Evolutionary conservation across 768 basidiomycete genomes (phyloP).

Genomic region (Auricularia cornea): DNA sequence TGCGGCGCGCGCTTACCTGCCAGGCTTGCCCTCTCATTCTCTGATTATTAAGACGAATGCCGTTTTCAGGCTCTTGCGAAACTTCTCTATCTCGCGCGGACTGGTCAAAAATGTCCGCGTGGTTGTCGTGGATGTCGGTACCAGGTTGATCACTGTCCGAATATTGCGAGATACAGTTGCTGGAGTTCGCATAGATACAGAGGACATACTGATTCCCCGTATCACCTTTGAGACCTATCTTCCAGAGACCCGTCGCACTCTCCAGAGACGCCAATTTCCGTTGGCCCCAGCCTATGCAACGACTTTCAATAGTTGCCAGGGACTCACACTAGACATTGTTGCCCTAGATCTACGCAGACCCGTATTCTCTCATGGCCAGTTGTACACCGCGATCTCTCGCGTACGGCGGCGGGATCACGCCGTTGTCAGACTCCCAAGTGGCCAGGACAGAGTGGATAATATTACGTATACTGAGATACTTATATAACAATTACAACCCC

Average conservation of each 20-base stretch:
- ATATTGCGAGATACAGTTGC: slow-evolving; percentile 12
- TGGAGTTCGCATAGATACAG: slow-evolving; percentile 8
- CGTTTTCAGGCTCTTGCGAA: slow-evolving; percentile 29
- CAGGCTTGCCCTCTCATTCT: not conserved
- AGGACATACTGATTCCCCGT: slow-evolving; percentile 21
- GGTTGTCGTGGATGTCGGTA: slow-evolving; percentile 22
- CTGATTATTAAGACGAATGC: slow-evolving; percentile 25
- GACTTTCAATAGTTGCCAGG: slow-evolving; percentile 13
- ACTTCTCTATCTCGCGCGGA: slow-evolving; percentile 29
- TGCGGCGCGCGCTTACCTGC: slow-evolving; percentile 19
- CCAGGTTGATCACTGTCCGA: slow-evolving; percentile 14
- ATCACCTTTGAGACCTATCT: slow-evolving; percentile 14
- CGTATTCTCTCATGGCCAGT: slow-evolving; percentile 11
- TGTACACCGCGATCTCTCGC: slow-evolving; percentile 8
- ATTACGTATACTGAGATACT: too few species aligned
- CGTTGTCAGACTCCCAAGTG: not conserved
- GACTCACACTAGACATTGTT: slow-evolving; percentile 8
- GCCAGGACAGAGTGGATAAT: too few species aligned
- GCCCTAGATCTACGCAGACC: slow-evolving; percentile 3
- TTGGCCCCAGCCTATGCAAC: slow-evolving; percentile 8
- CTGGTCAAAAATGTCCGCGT: slow-evolving; percentile 35
- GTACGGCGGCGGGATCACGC: not conserved
- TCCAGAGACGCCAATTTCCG: slow-evolving; percentile 8
- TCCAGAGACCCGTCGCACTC: not conserved
- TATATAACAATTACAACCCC: too few species aligned